Evolutionary conservation across 176 grass and related monocot genomes (phyloP), one percentile per base, ranked within the genome.

Genomic region (Poa annua): DNA sequence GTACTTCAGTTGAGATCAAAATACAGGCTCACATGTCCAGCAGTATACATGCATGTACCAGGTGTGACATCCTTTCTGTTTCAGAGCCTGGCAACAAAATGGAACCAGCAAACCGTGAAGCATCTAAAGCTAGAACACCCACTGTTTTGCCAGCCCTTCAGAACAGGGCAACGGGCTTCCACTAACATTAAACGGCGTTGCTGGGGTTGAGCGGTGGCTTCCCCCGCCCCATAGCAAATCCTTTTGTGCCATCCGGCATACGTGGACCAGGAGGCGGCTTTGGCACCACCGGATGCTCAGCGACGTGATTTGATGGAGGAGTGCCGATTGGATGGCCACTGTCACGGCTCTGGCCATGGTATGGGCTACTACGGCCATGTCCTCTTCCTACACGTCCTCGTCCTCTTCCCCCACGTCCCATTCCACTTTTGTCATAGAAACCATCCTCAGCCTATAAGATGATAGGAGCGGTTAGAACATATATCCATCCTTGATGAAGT

Each of bases 231-330:
- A 98, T 86, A 17, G 92, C 82, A 80, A 98, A 98, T 51, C 96
- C 96, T 85, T 54, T 95, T 20, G 96, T 98, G 84, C 96, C 96
- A 79, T 98, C 96, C 2, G 96, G 92, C 96, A 98, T 98, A 63
- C 92, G 96, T 29, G 96, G 96, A 6, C 92, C 96, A 21, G 92
- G 96, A 32, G 96, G 96, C 1, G 88, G 96, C 75, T 95, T 98
- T 1, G 73, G 66, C 29, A 89, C 78, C 19, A 20, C 74, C 26
- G 67, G 68, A 52, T 93, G 92, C 77, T 98, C 95, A 32, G 41
- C 51, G 24, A 25, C 67, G 35, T 92, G 86, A 38, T 81, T 89
- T 0, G 89, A 81, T 25, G 82, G 92, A 54, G 89, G 85, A 74
- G 81, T 89, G 56, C 87, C 89, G 7, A 92, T 22, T 1, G 85